Evolutionary conservation across 1,284 basidiomycete species (phyloP).

Genomic region (Boletus semigastroideus): DNA sequence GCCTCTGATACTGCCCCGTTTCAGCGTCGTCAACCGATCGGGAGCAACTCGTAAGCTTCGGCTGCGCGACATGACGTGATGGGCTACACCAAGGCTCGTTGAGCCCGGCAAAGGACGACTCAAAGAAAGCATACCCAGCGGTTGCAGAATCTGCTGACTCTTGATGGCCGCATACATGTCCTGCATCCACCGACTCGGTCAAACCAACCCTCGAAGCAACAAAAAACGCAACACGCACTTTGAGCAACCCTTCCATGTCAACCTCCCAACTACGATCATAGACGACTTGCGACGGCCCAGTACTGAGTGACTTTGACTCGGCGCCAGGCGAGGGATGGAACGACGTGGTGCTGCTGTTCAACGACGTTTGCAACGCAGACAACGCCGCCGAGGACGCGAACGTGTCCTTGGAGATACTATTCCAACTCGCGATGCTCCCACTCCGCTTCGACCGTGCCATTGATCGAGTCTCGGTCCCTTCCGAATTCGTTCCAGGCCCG

Average conservation of each 20-base stretch:
- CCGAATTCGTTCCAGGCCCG: conserved; percentile 50
- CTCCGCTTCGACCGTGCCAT: conserved; percentile 66
- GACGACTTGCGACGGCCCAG: conserved; percentile 37
- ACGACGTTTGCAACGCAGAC: conserved; percentile 34
- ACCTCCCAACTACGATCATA: conserved; percentile 75
- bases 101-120: conserved; percentile 54
- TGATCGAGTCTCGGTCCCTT: conserved; percentile 46
- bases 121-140: conserved; percentile 46
- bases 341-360: conserved; percentile 37
- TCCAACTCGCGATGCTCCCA: conserved; percentile 81
- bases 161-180: conserved; percentile 95
- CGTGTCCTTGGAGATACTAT: conserved; percentile 65
- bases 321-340: conserved; percentile 44
- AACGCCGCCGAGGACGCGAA: conserved; percentile 41
- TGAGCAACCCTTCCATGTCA: conserved; percentile 84
- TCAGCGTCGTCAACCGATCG: conserved; percentile 75
- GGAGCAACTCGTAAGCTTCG: conserved; percentile 66
- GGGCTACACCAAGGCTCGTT: conserved; percentile 39
- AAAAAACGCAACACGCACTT: conserved; percentile 50
- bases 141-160: conserved; percentile 87
- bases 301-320: conserved; percentile 40
- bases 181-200: conserved; percentile 39
- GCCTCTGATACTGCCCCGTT: conserved; percentile 87
- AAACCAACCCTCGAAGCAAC: background rate
- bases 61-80: conserved; percentile 51